Evolutionary conservation across 441 rosid species (phyloP), one percentile per base, ranked within the genome.

Genomic region (Populus hybrid): DNA sequence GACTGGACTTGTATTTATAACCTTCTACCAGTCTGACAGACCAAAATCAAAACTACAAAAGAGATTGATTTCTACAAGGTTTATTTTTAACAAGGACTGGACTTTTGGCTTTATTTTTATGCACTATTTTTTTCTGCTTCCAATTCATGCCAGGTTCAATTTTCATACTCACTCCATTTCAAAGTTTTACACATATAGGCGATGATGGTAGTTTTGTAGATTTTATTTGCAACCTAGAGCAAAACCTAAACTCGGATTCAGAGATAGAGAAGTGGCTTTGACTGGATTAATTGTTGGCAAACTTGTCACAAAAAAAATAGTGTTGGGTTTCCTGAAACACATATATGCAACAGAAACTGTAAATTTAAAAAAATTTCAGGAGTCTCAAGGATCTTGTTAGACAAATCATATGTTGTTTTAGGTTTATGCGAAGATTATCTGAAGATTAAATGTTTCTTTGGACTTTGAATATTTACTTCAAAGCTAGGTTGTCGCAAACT

Each of bases 151-250:
- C 35, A 14, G 16, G n/a, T 3, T 24, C 9, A 28, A 66, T 33
- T 21, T 59, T 38, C 45, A 38, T 38, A 9, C 45, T 38, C 63
- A 53, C 64, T 81, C 59, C 45, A 53, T 79, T 64, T 73, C 64
- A 64, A 65, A 74, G 75, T 74, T 64, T 77, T 79, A 74, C 42
- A 71, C 74, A 61, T 74, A 75, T 78, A 21, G 73, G 35, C 63
- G 42, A 59, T 14, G 20, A 64, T 38, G 68, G 74, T 80, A 40
- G 72, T 78, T 64, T 78, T 84, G 70, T 78, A 95, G 98, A 91
- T 92, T 95, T 86, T 94, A 93, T 81, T 82, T 92, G 87, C 95
- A 89, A 86, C 84, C 88, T 40, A 93, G 95, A 81, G 86, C 76
- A 79, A 90, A 91, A 82, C 74, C 88, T 76, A 94, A 91, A 89